Evolutionary conservation across 768 basidiomycete species (phyloP).

Genomic region (Mycena amicta): DNA sequence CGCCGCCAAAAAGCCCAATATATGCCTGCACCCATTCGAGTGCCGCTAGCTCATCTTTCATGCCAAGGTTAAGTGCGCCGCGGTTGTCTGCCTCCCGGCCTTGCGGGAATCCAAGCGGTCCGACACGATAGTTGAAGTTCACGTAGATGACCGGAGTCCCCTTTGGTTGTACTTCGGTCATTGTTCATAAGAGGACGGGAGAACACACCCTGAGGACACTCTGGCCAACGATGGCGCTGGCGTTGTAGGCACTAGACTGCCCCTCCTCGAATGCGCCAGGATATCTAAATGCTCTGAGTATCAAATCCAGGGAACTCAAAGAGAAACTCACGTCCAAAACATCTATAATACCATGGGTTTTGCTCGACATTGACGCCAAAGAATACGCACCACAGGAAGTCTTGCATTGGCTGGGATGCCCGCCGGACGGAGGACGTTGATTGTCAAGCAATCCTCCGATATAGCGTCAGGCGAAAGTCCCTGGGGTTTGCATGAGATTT

Average conservation of each 20-base stretch:
- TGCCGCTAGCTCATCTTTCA: conserved; percentile 43
- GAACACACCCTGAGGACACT: conserved; percentile 26
- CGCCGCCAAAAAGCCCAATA: conserved; percentile 61
- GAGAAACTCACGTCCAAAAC: conserved; percentile 16
- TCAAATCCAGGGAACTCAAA: not conserved
- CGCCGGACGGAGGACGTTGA: conserved; percentile 45
- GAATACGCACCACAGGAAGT: conserved; percentile 15
- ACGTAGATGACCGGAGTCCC: conserved; percentile 49
- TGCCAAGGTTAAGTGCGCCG: conserved; percentile 40
- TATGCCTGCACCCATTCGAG: conserved; percentile 56
- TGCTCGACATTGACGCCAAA: no score
- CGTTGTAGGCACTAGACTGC: conserved; percentile 25
- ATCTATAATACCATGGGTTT: no score
- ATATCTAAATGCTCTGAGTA: conserved; percentile 4
- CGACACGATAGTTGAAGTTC: conserved; percentile 51
- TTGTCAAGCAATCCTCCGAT: conserved; percentile 46
- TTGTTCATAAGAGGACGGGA: not conserved
- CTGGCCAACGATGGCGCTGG: conserved; percentile 29
- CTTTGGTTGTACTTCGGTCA: conserved; percentile 10
- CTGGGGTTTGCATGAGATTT: conserved; percentile 27
- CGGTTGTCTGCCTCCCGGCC: conserved; percentile 38
- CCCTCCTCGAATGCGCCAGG: conserved; percentile 30
- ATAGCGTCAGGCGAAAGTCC: conserved; percentile 30
- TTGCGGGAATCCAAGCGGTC: conserved; percentile 48
- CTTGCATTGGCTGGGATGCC: conserved; percentile 5